A percentile compares a stretch with the other conserved stretches of the same genome.
Evolutionary conservation across 768 basidiomycete species (phyloP).

Genomic region (Lentinula sp.): DNA sequence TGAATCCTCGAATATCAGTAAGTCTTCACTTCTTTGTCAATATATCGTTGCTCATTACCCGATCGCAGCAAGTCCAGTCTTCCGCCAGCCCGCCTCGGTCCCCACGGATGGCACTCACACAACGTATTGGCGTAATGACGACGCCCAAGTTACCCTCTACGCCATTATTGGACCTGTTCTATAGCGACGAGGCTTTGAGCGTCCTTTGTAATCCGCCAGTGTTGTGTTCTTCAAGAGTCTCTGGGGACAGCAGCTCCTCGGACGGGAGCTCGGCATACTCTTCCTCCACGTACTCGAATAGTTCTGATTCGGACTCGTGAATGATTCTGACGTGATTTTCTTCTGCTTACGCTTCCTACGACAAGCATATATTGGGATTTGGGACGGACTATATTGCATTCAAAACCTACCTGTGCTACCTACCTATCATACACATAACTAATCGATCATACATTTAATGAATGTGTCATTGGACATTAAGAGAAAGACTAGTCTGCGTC

Average conservation of each 20-base stretch:
- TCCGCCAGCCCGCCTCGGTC: neutral
- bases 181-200: neutral
- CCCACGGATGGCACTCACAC: neutral
- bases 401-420: neutral
- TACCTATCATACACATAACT: neutral
- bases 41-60: neutral
- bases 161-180: neutral
- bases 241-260: neutral
- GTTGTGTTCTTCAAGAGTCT: neutral
- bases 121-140: neutral
- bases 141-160: neutral
- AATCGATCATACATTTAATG: too few species aligned
- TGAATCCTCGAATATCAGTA: neutral
- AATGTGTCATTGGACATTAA: neutral
- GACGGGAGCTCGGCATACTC: conserved; percentile 2
- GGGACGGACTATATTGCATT: neutral
- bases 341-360: neutral
- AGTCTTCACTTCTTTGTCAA: neutral
- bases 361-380: neutral
- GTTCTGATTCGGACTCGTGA: conserved; percentile 3
- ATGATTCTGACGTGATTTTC: neutral
- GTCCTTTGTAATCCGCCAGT: neutral
- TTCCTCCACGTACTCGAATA: conserved; percentile 1
- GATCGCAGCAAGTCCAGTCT: neutral
- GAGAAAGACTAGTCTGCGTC: conserved; percentile 44